phyloP scores from a whole-genome alignment of 768 basidiomycete genomes.

The Boletus pseudopeckii region DNA sequence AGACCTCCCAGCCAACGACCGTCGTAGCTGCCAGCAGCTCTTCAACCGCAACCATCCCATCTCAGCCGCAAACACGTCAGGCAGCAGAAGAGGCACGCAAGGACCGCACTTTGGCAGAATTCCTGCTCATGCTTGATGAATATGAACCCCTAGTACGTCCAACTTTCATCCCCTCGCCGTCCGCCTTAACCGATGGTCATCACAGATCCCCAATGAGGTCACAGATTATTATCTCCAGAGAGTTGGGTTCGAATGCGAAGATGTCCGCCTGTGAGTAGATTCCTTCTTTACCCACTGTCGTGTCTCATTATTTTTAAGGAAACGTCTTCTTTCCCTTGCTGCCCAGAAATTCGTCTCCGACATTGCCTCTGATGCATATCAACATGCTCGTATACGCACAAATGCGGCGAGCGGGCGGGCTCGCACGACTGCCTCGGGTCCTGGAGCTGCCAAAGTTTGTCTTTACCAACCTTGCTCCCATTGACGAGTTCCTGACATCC shows the following conservation, averaged over 20 bases:
- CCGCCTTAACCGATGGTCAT: not conserved
- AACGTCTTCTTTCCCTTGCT: slow-evolving; percentile 90
- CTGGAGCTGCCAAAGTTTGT: slow-evolving; percentile 62
- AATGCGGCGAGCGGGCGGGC: slow-evolving; percentile 77
- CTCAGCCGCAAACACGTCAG: slow-evolving; percentile 54
- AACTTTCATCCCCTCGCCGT: not conserved
- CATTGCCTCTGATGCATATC: slow-evolving; percentile 94
- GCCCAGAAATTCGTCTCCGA: slow-evolving; percentile 98
- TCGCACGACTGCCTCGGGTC: slow-evolving; percentile 51
- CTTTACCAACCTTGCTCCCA: not conserved
- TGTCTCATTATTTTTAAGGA: slow-evolving; percentile 46
- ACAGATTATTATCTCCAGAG: slow-evolving; percentile 96
- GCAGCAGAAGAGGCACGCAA: slow-evolving; percentile 79
- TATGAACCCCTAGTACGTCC: slow-evolving; percentile 85
- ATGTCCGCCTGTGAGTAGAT: slow-evolving; percentile 75
- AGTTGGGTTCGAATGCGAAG: slow-evolving; percentile 94
- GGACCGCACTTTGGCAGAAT: slow-evolving; percentile 88
- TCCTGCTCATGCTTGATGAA: slow-evolving; percentile 93
- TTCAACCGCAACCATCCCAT: slow-evolving; percentile 13
- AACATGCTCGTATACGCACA: slow-evolving; percentile 93
- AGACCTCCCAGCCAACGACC: slow-evolving; percentile 17
- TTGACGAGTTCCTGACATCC: slow-evolving; percentile 4
- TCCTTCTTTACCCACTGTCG: not conserved
- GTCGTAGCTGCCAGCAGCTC: slow-evolving; percentile 16
- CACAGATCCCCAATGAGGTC: slow-evolving; percentile 93